Base-by-base conservation (phyloP, 164 flowering plant species). In the Sedum album region DNA sequence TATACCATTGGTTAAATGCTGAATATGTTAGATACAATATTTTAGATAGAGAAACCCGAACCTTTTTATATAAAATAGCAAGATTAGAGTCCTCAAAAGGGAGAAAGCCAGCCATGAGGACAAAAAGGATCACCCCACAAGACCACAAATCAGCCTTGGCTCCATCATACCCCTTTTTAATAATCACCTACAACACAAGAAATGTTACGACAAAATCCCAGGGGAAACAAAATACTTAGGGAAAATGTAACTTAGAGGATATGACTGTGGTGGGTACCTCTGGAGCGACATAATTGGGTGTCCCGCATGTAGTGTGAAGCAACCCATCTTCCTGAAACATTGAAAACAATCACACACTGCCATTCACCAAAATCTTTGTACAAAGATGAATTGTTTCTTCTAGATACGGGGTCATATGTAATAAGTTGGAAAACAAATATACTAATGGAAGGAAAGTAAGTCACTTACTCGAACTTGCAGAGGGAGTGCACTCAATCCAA, bases 221-320 rank as follows among this genome's bases (percentile, higher is more conserved):
- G n/a, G n/a, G n/a, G n/a, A 41, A 41, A 41, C 15, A 41, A 41
- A 41, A 9, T 41, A 15, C 46, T 8, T 14, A 6, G 6, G 0
- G 10, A 38, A 38, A 41, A 41, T 15, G 11, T 41, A 41, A 41
- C 2, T 41, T 41, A 15, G 4, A 30, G 14, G 28, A 38, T 35
- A 17, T 42, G 35, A 64, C 8, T 38, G 15, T n/a, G 25, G 21
- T 60, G 39, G 51, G 67, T 81, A 93, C 98, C 98, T 93, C 98
- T 7, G 98, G 98, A 65, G 98, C 98, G 77, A 93, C 98, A 82
- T 93, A 93, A 78, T 93, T 93, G 68, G 98, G 98, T 3, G 98
- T 93, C 60, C 98, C 98, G 77, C 98, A 91, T 26, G 96, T 91
- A 21, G 98, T 93, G 73, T 93, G 93, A 71, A 93, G 97, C 69